These are phyloP conservation scores for Rhodosporidiobolus odoratus DNA, from an alignment of 768 basidiomycete genomes.

Conservation along the genomic window DNA sequence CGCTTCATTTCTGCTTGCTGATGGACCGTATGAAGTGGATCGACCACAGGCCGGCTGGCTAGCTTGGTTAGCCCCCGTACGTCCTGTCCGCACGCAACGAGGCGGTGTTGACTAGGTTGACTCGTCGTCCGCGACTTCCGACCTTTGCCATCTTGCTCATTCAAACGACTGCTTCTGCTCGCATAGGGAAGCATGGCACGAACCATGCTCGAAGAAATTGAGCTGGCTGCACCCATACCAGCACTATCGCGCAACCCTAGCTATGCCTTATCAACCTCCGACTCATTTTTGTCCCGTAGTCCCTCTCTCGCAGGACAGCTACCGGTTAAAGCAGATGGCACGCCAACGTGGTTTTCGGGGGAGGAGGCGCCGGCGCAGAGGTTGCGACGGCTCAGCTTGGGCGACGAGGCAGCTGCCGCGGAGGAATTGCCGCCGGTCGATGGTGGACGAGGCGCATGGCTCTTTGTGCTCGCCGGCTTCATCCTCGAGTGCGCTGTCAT, in stretches of 20 bases:
- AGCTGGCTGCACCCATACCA: neutral
- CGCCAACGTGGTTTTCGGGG: neutral
- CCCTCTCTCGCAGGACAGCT: neutral
- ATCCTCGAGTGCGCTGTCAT: constrained; percentile 16
- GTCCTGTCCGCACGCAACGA: too few relatives aligned
- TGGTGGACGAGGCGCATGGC: constrained; percentile 10
- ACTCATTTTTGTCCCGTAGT: neutral
- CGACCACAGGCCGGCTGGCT: neutral
- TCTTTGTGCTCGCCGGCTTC: constrained; percentile 12
- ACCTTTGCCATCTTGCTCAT: neutral
- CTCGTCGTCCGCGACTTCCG: too few relatives aligned
- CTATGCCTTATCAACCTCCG: neutral
- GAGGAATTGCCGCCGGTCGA: constrained; percentile 16
- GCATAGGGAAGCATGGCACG: neutral
- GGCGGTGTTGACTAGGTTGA: too few relatives aligned
- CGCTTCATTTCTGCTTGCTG: neutral
- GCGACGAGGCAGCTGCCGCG: neutral
- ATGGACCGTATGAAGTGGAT: too few relatives aligned
- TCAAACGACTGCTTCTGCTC: neutral
- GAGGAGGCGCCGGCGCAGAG: constrained; percentile 1
- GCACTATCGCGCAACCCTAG: neutral
- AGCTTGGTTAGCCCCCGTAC: too few relatives aligned
- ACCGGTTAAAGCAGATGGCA: neutral
- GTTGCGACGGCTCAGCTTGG: constrained; percentile 18
- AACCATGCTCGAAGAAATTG: neutral